A percentile compares a stretch with the other conserved stretches of the same genome.
Conservation (phyloP, 2,329 filamentous ascomycete species). For the Monosporascus sp. region DNA sequence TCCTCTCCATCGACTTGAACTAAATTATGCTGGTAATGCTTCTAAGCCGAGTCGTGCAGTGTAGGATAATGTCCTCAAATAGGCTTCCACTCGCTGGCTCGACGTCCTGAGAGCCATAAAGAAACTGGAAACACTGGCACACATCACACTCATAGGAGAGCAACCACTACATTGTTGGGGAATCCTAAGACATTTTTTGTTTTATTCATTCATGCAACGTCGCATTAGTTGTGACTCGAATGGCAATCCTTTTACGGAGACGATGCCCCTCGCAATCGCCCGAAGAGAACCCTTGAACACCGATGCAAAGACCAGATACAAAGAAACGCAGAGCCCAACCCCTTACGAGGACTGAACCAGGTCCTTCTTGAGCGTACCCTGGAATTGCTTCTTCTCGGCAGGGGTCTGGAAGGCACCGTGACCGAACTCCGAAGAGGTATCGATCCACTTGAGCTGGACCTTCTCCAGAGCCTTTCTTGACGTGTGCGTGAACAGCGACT, state of each 20-base stretch:
- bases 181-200: constrained; percentile 19
- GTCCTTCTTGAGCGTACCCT: constrained; percentile 99
- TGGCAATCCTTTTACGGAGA: constrained; percentile 23
- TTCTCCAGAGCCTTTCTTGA: constrained; percentile 95
- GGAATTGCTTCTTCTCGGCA: constrained; percentile 94
- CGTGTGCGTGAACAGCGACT: constrained; percentile 97
- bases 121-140: too few species aligned
- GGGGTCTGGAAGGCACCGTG: constrained; percentile 99
- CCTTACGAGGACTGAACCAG: constrained; percentile 43
- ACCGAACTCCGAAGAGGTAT: constrained; percentile 99
- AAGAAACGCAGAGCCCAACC: constrained; percentile 30
- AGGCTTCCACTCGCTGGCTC: too few species aligned
- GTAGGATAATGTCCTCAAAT: too few species aligned
- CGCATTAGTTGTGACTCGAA: constrained; percentile 30
- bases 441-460: constrained; percentile 99
- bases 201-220: constrained; percentile 26
- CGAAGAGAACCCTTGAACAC: constrained; percentile 47
- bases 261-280: constrained; percentile 27
- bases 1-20: too few species aligned
- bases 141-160: not conserved
- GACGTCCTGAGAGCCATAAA: too few species aligned
- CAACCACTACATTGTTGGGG: constrained; percentile 4
- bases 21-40: too few species aligned
- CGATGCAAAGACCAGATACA: constrained; percentile 47
- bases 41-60: too few species aligned